Conservation (phyloP, 139 green algal genomes). For the Coelastrella sp. region DNA sequence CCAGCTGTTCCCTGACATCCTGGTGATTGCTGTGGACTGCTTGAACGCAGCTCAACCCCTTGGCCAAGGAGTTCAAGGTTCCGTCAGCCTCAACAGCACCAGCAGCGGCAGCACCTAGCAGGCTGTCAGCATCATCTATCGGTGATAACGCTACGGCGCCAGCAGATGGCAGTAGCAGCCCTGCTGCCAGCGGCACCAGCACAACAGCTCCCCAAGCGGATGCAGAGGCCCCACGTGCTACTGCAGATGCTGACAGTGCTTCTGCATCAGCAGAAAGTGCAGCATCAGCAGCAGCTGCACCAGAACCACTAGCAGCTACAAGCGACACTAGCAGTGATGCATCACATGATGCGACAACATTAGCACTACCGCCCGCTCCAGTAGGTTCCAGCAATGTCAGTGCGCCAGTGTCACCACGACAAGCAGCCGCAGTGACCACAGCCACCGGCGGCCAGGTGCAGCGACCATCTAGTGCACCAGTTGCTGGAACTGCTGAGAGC, state of each 20-base stretch:
- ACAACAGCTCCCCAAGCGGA: too few relatives aligned
- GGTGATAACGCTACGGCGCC: background rate
- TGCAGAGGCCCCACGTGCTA: too few relatives aligned
- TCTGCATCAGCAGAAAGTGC: background rate
- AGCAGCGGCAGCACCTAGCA: conserved; percentile 18
- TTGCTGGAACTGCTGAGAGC: too few relatives aligned
- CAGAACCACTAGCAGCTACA: background rate
- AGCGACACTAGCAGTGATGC: background rate
- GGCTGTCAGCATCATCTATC: background rate
- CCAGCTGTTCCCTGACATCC: too few relatives aligned
- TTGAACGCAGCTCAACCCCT: conserved; percentile 11
- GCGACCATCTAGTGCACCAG: too few relatives aligned
- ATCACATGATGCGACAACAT: background rate
- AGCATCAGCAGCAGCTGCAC: background rate
- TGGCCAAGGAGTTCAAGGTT: conserved; percentile 12
- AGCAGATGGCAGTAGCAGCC: conserved; percentile 14
- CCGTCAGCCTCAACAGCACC: background rate
- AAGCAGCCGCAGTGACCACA: too few relatives aligned
- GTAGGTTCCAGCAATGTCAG: too few relatives aligned
- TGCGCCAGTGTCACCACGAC: too few relatives aligned
- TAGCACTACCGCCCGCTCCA: too few relatives aligned
- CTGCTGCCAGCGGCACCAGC: too few relatives aligned
- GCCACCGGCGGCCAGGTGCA: too few relatives aligned
- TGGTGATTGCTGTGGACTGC: too few relatives aligned
- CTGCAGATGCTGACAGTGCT: background rate